phyloP scores from a whole-genome alignment of 164 flowering plant genomes.

The Chimonanthus praecox region DNA sequence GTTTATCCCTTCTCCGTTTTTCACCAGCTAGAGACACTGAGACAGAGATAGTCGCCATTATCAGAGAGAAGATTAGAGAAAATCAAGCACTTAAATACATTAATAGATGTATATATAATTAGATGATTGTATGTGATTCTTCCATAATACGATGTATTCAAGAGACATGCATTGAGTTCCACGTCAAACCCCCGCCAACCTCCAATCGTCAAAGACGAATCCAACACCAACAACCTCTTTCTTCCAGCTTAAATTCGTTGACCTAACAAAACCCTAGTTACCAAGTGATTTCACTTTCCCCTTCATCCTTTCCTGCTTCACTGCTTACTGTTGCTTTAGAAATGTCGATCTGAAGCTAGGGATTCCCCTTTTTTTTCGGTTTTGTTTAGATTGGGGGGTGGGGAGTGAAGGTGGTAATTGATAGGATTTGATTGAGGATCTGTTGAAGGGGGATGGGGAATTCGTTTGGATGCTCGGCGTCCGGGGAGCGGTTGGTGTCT shows the following conservation, averaged over 20 bases:
- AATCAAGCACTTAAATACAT: not conserved
- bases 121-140: not conserved
- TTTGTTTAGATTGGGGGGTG: not conserved
- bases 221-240: not conserved
- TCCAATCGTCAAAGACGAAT: not conserved
- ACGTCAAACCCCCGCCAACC: not conserved
- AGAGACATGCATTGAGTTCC: not conserved
- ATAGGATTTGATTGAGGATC: not conserved
- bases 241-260: not conserved
- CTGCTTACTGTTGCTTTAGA: not conserved
- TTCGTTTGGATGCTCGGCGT: conserved; percentile 96
- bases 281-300: not conserved
- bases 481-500: conserved; percentile 88
- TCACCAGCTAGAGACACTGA: not conserved
- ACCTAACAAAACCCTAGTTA: not conserved
- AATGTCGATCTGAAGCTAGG: not conserved
- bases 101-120: no score
- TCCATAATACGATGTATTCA: no score
- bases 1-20: not conserved
- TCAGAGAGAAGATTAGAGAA: no score
- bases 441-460: conserved; percentile 51
- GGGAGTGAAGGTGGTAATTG: not conserved
- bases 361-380: not conserved
- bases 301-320: not conserved
- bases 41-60: no score